Base-by-base conservation (phyloP, 2,329 filamentous ascomycete genomes). In the Sarocladium brachiariae region DNA sequence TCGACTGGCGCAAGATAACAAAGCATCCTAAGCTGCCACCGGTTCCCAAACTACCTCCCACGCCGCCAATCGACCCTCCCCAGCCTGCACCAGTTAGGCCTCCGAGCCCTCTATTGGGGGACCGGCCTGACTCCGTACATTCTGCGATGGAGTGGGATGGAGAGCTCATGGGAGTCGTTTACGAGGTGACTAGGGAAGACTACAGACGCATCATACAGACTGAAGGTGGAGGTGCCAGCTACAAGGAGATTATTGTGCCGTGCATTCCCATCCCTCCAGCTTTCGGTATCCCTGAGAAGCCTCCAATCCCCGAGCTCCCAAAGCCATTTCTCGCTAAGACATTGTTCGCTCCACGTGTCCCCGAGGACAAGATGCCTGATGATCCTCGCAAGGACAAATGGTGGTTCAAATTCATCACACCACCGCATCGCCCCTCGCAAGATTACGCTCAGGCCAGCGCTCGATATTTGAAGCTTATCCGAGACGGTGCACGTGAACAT, bases 141-240 rank as follows among this genome's bases (percentile, higher is more conserved):
- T 51, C 56, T 1, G 55, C 58, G 14, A 54, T 56, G 7, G 53
- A 58, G 27, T 95, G 89, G 90, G 72, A 82, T 55, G 91, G 90
- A 61, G 88, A 89, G 4, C 77, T 99, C 2, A 80, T 96, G 35
- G 93, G 93, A 21, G 89, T 96, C 14, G 93, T 97, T 3, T 99
- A 99, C 70, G 91, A 97, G 70, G 89, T 97, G 25, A 96, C 90
- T 1, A 71, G 77, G 16, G 67, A 77, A 38, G 93, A 99, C 70
- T 99, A 88, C 64, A 78, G 83, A 6, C 86, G 80, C 53, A 96
- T 99, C 58, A 85, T 97, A 54, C 84, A 84, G 4, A 96, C 91
- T 4, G 93, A 99, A 65, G 92, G 92, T 49, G 91, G 88, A 27
- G 91, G 91, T 16, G 70, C 83, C 2, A 78, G 84, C n/a, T 99